Conservation (phyloP, 2,329 filamentous ascomycete species). For the Botrytis elliptica region DNA sequence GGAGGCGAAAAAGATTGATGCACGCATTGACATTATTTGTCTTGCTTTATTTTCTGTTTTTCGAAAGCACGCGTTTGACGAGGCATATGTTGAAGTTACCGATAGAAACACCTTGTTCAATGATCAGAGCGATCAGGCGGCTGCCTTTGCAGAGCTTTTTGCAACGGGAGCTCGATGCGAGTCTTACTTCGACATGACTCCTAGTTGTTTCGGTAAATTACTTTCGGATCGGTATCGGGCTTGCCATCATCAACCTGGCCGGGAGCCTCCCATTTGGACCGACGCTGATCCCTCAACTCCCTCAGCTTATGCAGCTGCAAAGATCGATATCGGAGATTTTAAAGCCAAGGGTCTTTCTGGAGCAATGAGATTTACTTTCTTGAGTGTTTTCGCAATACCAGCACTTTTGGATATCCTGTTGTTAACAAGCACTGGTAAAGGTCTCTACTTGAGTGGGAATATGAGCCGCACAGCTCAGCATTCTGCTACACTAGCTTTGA, state of each 20-base stretch:
- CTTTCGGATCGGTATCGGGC: slow-evolving; percentile 46
- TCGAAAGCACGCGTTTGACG: slow-evolving; percentile 56
- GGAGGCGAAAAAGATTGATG: slow-evolving; percentile 40
- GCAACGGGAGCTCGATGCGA: slow-evolving; percentile 62
- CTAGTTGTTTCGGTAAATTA: slow-evolving; percentile 47
- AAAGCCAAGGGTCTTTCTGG: slow-evolving; percentile 41
- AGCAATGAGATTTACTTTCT: slow-evolving; percentile 52
- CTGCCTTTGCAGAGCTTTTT: slow-evolving; percentile 62
- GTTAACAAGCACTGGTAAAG: slow-evolving; percentile 57
- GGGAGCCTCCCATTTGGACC: slow-evolving; percentile 30
- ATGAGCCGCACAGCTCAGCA: slow-evolving; percentile 52
- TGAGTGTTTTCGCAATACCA: slow-evolving; percentile 61
- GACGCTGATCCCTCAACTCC: slow-evolving; percentile 18
- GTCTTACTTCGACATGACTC: slow-evolving; percentile 57
- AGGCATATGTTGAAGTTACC: slow-evolving; percentile 62
- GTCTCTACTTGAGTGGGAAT: slow-evolving; percentile 58
- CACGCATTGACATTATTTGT: slow-evolving; percentile 53
- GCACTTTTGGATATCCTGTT: slow-evolving; percentile 60
- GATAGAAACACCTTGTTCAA: slow-evolving; percentile 62
- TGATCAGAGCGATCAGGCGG: slow-evolving; percentile 59
- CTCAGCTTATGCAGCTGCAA: slow-evolving; percentile 50
- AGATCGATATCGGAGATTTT: slow-evolving; percentile 50
- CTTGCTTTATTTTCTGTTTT: slow-evolving; percentile 58
- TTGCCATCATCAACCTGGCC: slow-evolving; percentile 40
- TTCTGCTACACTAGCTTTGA: slow-evolving; percentile 54